These are phyloP conservation scores for Trapa bicornis DNA, from an alignment of 345 rosid species.

Conservation along the genomic window DNA sequence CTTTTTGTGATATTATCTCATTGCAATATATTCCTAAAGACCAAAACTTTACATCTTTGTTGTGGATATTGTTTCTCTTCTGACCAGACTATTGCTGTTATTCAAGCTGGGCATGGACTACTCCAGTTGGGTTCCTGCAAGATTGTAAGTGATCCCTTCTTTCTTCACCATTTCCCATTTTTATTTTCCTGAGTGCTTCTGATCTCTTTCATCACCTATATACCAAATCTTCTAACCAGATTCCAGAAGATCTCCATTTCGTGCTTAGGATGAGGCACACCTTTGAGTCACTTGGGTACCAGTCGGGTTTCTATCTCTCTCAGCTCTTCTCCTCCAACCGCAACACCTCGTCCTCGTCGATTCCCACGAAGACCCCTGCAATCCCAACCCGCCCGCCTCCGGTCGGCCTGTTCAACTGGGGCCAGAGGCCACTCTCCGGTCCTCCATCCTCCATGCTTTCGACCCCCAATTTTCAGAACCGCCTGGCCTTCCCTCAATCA, in stretches of 20 bases:
- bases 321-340: constrained; percentile 71
- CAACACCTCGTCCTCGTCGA: constrained; percentile 36
- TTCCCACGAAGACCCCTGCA: constrained; percentile 41
- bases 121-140: constrained; percentile 93
- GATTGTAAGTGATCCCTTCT: constrained; percentile 45
- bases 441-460: constrained; percentile 42
- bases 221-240: constrained; percentile 20
- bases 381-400: constrained; percentile 57
- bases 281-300: constrained; percentile 86
- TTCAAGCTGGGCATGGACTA: constrained; percentile 98
- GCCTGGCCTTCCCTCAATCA: constrained; percentile 42
- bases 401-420: constrained; percentile 45
- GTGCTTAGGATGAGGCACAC: constrained; percentile 93
- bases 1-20: background rate
- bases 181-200: background rate
- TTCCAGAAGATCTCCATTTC: constrained; percentile 92
- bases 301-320: constrained; percentile 86
- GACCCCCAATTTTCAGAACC: constrained; percentile 48
- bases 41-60: background rate
- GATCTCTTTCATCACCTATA: background rate
- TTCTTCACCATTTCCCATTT: too few species aligned
- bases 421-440: constrained; percentile 42
- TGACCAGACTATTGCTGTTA: constrained; percentile 87
- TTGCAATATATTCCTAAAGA: background rate
- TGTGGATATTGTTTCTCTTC: background rate